Evolutionary conservation across 352 stramenopile species (phyloP).

Genomic region (Elongisporangium senticosum): DNA sequence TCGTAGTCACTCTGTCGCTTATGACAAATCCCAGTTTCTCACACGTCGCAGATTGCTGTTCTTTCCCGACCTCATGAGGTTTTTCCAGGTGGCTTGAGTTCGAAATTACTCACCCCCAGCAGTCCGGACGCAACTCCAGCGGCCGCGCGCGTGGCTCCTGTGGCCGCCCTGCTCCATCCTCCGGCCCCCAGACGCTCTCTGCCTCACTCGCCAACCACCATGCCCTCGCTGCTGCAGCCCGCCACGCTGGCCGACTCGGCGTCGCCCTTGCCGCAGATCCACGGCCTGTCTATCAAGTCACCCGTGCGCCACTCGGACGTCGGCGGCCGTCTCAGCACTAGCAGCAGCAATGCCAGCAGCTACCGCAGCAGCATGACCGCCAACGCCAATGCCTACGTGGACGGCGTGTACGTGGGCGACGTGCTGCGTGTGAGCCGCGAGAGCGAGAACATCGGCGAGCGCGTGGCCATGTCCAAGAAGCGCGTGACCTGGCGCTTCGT

Average conservation of each 20-base stretch:
- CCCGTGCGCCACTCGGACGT: not conserved
- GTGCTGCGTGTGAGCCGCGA: conserved; percentile 64
- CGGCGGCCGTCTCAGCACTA: not conserved
- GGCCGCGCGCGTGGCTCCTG: not conserved
- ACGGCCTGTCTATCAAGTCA: not conserved
- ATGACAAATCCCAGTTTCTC: not conserved
- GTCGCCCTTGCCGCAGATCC: not conserved
- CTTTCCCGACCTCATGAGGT: not conserved
- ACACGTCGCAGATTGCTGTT: not conserved
- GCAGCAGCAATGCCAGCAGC: conserved; percentile 1
- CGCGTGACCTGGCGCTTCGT: conserved; percentile 83
- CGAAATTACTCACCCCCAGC: not conserved
- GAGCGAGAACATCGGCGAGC: conserved; percentile 79
- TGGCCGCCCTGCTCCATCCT: not conserved
- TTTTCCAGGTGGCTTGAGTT: not conserved
- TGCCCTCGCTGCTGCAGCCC: not conserved
- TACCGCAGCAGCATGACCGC: not conserved
- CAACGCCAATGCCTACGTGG: not conserved
- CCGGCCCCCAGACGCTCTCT: not conserved
- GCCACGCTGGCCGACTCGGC: not conserved
- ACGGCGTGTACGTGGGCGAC: conserved; percentile 1
- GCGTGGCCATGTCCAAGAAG: conserved; percentile 81
- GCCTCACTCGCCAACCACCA: not conserved
- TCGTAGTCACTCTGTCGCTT: not conserved
- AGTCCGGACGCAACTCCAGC: not conserved